Evolutionary conservation across 768 basidiomycete genomes (phyloP).

Genomic region (Agaricus sinodeliciosus): DNA sequence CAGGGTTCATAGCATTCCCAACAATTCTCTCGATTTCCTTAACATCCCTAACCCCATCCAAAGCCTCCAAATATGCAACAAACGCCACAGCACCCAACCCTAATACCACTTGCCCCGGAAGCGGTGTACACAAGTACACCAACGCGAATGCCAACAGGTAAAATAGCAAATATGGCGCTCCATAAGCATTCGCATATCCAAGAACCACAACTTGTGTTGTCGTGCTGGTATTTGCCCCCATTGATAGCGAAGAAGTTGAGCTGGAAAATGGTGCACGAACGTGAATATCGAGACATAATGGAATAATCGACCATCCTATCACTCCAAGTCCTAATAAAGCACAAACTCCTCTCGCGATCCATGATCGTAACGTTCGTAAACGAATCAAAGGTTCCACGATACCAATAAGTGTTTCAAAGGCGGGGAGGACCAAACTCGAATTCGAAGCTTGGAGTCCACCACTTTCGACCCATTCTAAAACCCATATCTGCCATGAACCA

Average conservation of each 20-base stretch:
- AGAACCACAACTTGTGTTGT: slow-evolving; percentile 45
- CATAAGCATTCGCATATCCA: slow-evolving; percentile 88
- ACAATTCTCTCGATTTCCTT: slow-evolving; percentile 46
- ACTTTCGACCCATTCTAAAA: slow-evolving; percentile 71
- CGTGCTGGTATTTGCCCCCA: slow-evolving; percentile 17
- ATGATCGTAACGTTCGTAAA: slow-evolving; percentile 51
- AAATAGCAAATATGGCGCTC: slow-evolving; percentile 82
- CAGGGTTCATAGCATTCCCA: slow-evolving; percentile 34
- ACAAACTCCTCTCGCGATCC: slow-evolving; percentile 53
- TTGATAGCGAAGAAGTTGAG: background rate
- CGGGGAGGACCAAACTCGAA: background rate
- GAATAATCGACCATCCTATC: slow-evolving; percentile 61
- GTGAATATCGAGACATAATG: slow-evolving; percentile 66
- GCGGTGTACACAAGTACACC: slow-evolving; percentile 62
- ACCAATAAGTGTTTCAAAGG: background rate
- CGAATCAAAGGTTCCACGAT: background rate
- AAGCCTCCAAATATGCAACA: slow-evolving; percentile 71
- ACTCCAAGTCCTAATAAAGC: slow-evolving; percentile 46
- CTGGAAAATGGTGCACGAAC: slow-evolving; percentile 12
- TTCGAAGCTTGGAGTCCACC: background rate
- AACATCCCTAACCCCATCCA: slow-evolving; percentile 78
- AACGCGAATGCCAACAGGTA: slow-evolving; percentile 60
- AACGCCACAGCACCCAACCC: slow-evolving; percentile 57
- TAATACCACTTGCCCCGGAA: slow-evolving; percentile 78
- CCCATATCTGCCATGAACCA: slow-evolving; percentile 63